These are phyloP conservation scores for Fusarium transvaalense DNA, from an alignment of 2,329 filamentous ascomycete species.

Conservation along the genomic window DNA sequence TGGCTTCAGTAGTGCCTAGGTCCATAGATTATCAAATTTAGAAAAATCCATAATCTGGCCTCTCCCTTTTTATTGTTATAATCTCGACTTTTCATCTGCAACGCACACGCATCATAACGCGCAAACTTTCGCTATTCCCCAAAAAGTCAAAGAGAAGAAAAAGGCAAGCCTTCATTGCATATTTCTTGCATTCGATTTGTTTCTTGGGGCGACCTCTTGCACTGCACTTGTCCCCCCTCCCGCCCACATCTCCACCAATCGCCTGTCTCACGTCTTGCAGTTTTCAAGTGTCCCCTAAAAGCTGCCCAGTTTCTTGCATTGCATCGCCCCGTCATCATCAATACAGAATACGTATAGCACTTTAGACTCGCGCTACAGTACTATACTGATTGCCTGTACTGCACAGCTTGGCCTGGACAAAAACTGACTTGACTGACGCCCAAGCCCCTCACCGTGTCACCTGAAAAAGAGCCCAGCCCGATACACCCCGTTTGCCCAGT, in stretches of 20 bases:
- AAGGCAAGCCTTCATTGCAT: slow-evolving; percentile 8
- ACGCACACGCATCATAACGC: slow-evolving; percentile 9
- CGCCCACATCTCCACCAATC: slow-evolving; percentile 40
- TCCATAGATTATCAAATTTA: slow-evolving; percentile 36
- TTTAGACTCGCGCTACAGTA: slow-evolving; percentile 7
- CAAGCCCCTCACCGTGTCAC: slow-evolving; percentile 45
- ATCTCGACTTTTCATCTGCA: slow-evolving; percentile 18
- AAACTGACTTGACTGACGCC: slow-evolving; percentile 33
- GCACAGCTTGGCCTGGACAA: slow-evolving; percentile 25
- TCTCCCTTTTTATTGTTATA: slow-evolving; percentile 15
- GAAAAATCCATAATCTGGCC: slow-evolving; percentile 44
- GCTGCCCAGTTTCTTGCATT: slow-evolving; percentile 38
- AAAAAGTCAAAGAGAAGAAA: not conserved
- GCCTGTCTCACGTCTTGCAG: slow-evolving; percentile 23
- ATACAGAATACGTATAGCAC: slow-evolving; percentile 18
- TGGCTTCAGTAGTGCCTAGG: slow-evolving; percentile 36
- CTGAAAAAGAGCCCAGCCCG: slow-evolving; percentile 22
- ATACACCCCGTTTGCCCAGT: slow-evolving; percentile 31
- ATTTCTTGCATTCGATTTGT: slow-evolving; percentile 36
- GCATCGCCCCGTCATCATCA: slow-evolving; percentile 32
- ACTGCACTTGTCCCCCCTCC: slow-evolving; percentile 33
- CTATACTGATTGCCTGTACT: not conserved
- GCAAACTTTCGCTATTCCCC: slow-evolving; percentile 14
- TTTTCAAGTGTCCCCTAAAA: slow-evolving; percentile 18
- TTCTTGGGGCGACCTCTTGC: slow-evolving; percentile 34